Evolutionary conservation across 2,329 filamentous ascomycete genomes (phyloP).

Genomic region (Daldinia eschscholtzii): DNA sequence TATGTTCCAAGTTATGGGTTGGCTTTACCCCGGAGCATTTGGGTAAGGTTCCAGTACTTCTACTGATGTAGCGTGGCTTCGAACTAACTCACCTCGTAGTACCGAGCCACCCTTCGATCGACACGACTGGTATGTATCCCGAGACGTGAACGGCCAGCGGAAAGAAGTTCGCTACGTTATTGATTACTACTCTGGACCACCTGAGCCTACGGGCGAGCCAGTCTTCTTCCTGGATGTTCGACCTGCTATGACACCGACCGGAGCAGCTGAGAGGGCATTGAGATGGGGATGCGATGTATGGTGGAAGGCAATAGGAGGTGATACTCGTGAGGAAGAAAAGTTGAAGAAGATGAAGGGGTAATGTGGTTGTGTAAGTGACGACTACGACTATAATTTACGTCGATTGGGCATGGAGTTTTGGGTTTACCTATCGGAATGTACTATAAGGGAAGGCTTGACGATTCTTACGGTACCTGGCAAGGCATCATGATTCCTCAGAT

Average conservation of each 20-base stretch:
- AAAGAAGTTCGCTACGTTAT: constrained; percentile 94
- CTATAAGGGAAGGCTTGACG: constrained; percentile 23
- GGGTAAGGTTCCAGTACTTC: constrained; percentile 65
- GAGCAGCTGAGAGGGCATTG: constrained; percentile 84
- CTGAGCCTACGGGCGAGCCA: constrained; percentile 87
- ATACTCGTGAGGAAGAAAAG: constrained; percentile 63
- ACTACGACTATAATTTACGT: constrained; percentile 19
- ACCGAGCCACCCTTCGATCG: constrained; percentile 92
- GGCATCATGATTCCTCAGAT: constrained; percentile 31
- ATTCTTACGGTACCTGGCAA: constrained; percentile 20
- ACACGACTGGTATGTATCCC: constrained; percentile 95
- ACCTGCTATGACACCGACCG: constrained; percentile 85
- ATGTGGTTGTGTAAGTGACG: not conserved
- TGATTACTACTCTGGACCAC: constrained; percentile 91
- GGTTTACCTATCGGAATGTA: constrained; percentile 32
- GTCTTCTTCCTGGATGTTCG: constrained; percentile 97
- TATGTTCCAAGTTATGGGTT: constrained; percentile 83
- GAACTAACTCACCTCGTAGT: constrained; percentile 56
- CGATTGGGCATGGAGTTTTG: constrained; percentile 36
- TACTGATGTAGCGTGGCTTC: not conserved
- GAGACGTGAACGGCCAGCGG: constrained; percentile 74
- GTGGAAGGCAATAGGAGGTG: constrained; percentile 87
- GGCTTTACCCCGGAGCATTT: constrained; percentile 83
- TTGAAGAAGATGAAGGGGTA: constrained; percentile 19
- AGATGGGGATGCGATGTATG: constrained; percentile 94